phyloP scores from a whole-genome alignment of 306 rosid species.

The Ceratonia siliqua region DNA sequence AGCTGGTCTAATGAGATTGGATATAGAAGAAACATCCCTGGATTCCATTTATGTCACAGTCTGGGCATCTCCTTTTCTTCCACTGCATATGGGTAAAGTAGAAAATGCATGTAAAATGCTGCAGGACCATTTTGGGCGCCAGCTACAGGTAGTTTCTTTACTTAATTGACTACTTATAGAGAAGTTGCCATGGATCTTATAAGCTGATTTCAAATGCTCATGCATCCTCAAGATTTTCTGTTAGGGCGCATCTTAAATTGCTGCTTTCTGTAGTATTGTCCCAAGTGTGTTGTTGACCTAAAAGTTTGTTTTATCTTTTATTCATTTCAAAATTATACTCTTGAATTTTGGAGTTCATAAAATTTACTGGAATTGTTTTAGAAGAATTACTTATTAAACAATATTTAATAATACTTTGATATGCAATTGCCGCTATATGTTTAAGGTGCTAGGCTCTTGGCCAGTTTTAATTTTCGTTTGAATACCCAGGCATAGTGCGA shows the following conservation, averaged over 20 bases:
- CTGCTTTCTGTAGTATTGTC: not conserved
- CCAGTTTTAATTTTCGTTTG: not conserved
- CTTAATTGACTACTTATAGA: not conserved
- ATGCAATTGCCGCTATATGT: constrained; percentile 11
- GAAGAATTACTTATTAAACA: constrained; percentile 1
- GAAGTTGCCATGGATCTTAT: not conserved
- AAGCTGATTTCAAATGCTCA: not conserved
- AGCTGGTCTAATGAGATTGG: constrained; percentile 93
- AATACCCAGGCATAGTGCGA: not conserved
- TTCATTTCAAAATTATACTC: not conserved
- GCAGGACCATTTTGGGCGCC: constrained; percentile 82
- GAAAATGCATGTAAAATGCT: constrained; percentile 68
- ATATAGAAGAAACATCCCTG: constrained; percentile 66
- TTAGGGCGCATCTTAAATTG: not conserved
- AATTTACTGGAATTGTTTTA: constrained; percentile 1
- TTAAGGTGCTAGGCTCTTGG: not conserved
- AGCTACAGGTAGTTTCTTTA: constrained; percentile 72
- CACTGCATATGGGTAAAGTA: constrained; percentile 87
- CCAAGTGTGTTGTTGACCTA: constrained; percentile 2
- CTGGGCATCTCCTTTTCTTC: constrained; percentile 93
- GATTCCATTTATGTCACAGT: constrained; percentile 77
- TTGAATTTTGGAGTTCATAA: not conserved
- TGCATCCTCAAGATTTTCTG: not conserved
- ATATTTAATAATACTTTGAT: not conserved
- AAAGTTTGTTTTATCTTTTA: constrained; percentile 11